Evolutionary conservation across 1,139 yeast genomes (phyloP), one percentile per base, ranked within the genome.

Genomic region (Debaryomyces robertsiae): DNA sequence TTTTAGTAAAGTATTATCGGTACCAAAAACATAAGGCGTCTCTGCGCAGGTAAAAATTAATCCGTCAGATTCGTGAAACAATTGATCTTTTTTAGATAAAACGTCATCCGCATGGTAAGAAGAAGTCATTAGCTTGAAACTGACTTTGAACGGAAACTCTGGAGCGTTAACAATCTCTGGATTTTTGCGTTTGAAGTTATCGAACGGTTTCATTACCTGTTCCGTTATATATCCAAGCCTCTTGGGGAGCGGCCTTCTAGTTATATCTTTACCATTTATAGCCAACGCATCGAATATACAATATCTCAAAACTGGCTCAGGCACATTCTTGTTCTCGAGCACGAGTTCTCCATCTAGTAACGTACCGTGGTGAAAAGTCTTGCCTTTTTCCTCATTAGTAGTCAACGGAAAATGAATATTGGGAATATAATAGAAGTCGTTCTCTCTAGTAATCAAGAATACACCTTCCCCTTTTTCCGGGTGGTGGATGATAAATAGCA

Each of bases 31-130:
- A 63, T 94, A 94, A 0, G 96, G 95, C 1, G 94, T 79, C 45
- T 82, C 89, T 27, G 94, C 87, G 52, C 96, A 88, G 1, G 99
- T 94, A 60, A 89, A 88, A 46, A 94, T 89, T 29, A 94, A 75
- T 1, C 99, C 99, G 65, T 94, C 99, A 1, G 95, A 84, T 43
- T 87, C 86, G 61, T 94, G 97, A 28, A 88, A 86, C 39, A 93
- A 70, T 40, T 80, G 76, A 32, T 85, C 88, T 59, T 89, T 73
- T 50, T 79, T 80, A 31, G 81, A 71, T 43, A 89, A 82, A n/a
- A 91, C 90, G 52, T 81, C 84, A 32, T 80, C 79, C 7, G 95
- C 78, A 41, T 84, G 86, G 57, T 85, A 89, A 4, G 96, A 77
- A 39, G 84, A 79, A 29, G 88, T 82, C 98, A 93, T 91, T 46